Conservation (phyloP, 352 stramenopile species). For the Phytophthora kernoviae region DNA sequence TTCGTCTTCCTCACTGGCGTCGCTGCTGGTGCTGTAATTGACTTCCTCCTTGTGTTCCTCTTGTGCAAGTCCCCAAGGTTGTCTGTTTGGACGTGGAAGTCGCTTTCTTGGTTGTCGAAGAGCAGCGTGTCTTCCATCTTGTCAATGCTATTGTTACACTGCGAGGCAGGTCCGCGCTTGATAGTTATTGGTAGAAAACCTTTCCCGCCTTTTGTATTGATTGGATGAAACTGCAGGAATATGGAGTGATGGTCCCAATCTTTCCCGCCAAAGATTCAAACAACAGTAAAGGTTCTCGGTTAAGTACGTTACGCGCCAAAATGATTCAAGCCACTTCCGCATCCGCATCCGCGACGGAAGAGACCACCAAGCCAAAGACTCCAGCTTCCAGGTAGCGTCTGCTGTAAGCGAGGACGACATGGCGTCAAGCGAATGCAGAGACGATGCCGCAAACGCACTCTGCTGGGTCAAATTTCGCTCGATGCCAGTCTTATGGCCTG, state of each 20-base stretch:
- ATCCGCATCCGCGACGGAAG: constrained; percentile 18
- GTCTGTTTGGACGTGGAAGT: not conserved
- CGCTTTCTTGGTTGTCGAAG: not conserved
- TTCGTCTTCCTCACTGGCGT: constrained; percentile 31
- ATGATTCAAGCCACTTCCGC: not conserved
- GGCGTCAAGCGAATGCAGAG: constrained; percentile 3
- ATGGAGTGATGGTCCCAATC: too few relatives aligned
- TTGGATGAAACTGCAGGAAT: constrained; percentile 4
- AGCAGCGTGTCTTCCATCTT: constrained; percentile 10
- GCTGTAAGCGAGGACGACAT: constrained; percentile 11
- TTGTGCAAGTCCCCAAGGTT: constrained; percentile 1
- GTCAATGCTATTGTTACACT: not conserved
- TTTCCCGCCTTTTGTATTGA: not conserved
- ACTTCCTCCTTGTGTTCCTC: constrained; percentile 31
- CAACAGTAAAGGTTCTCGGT: too few relatives aligned
- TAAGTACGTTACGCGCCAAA: constrained; percentile 27
- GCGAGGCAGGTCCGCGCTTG: too few relatives aligned
- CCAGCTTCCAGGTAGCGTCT: not conserved
- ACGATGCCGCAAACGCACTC: constrained; percentile 12
- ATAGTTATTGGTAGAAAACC: constrained; percentile 8
- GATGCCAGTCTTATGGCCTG: constrained; percentile 74
- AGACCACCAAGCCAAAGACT: not conserved
- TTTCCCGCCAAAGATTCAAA: too few relatives aligned
- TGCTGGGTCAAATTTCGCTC: constrained; percentile 58
- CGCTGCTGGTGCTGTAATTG: constrained; percentile 14